These are phyloP conservation scores for Xylariaceae sp. DNA, from an alignment of 2,329 filamentous ascomycete species.

Conservation along the genomic window DNA sequence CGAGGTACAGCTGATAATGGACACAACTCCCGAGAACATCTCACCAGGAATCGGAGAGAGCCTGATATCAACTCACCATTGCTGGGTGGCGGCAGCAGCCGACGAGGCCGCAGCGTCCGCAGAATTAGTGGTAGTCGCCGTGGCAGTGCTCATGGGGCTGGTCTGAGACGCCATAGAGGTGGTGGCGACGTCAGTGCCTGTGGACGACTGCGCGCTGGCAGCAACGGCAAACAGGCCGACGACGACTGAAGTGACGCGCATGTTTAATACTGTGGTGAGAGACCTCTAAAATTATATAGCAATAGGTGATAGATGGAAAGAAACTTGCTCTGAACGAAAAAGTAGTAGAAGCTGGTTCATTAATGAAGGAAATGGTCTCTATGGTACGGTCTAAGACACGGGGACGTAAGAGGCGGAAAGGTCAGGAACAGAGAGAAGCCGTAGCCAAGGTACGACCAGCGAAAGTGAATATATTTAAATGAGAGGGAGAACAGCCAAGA, in stretches of 20 bases:
- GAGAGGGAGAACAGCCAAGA: too few species aligned
- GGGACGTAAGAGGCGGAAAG: too few species aligned
- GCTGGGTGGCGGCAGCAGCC: constrained; percentile 4
- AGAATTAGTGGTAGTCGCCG: constrained; percentile 2
- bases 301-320: too few species aligned
- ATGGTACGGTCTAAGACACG: background rate
- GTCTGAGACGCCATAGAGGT: constrained; percentile 17
- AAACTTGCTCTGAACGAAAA: background rate
- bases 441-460: too few species aligned
- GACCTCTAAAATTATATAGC: background rate
- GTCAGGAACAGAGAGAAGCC: too few species aligned
- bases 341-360: background rate
- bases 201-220: constrained; percentile 41
- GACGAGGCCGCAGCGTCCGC: constrained; percentile 7
- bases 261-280: constrained; percentile 32
- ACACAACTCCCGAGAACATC: too few species aligned
- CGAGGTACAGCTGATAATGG: too few species aligned
- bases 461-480: too few species aligned
- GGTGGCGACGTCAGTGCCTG: constrained; percentile 21
- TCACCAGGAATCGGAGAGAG: too few species aligned
- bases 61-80: too few species aligned
- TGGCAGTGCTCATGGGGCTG: constrained; percentile 19
- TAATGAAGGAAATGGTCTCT: background rate
- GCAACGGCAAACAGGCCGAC: constrained; percentile 44
- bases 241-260: constrained; percentile 53